Evolutionary conservation across 805 yeast species (phyloP), one percentile per base, ranked within the genome.

Genomic region (Kodamaea neixiangensis): DNA sequence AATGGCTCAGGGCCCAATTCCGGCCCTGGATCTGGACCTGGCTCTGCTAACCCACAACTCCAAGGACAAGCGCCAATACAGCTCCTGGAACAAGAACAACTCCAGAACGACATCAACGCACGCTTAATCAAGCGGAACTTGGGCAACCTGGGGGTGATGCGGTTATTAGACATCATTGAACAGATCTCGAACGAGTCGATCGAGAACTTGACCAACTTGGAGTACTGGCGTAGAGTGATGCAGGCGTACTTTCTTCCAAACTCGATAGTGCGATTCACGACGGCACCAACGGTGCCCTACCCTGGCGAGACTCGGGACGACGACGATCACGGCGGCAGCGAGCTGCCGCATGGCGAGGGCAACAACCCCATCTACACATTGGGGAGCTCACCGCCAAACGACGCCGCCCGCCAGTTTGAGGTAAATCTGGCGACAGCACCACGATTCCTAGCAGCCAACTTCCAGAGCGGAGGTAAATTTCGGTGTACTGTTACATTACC

Each of bases 401-500:
- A 50, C 15, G 50, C 47, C 10, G 44, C 58, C 5, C 40, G 63
- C 51, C 85, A 78, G 56, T 88, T 83, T 64, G 92, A 84, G 52
- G 77, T 90, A 18, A 79, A 83, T 9, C 77, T 79, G 6, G 74
- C 81, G 3, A 78, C 89, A 9, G 77, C 89, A n/a, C 87, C 94
- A 1, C 68, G 84, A 41, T 82, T 81, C 56, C 79, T 81, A 56
- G 77, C 70, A 53, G 77, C 82, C 1, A 76, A 76, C 50, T 76
- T 81, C 29, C 72, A 76, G 40, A 69, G 80, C 2, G 83, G 84
- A 4, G 60, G 64, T 22, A 56, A 71, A 10, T 46, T 57, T 10
- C 59, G 60, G 17, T 67, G 70, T 49, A 55, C 59, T 2, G 48
- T 73, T 3, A 48, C 65, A 5, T 58, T 74, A 31, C 72, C 75